phyloP scores from a whole-genome alignment of 306 rosid genomes.

The Acacia confusa region DNA sequence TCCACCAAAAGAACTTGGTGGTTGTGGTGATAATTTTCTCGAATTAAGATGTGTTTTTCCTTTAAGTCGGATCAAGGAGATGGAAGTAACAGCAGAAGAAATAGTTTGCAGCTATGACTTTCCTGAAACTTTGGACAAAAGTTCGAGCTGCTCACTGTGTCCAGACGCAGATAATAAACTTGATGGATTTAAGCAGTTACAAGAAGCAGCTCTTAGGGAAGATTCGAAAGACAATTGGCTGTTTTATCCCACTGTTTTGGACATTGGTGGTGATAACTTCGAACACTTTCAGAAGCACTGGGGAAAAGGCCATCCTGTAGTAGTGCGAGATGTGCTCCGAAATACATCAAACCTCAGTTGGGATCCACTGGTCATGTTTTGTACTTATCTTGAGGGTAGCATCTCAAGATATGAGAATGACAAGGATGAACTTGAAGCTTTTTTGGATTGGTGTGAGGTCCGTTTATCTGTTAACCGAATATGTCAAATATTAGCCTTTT shows the following conservation, averaged over 20 bases:
- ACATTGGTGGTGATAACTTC: conserved; percentile 54
- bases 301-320: conserved; percentile 92
- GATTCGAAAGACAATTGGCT: conserved; percentile 74
- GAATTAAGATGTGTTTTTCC: conserved; percentile 77
- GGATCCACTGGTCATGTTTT: conserved; percentile 88
- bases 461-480: conserved; percentile 38
- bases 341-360: conserved; percentile 63
- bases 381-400: conserved; percentile 78
- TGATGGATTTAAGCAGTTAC: conserved; percentile 49
- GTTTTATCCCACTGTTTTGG: conserved; percentile 64
- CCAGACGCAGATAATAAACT: conserved; percentile 49
- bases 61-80: conserved; percentile 71
- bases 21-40: conserved; percentile 76
- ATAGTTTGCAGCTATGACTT: conserved; percentile 97
- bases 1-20: conserved; percentile 62
- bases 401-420: conserved; percentile 67
- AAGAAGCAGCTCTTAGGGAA: conserved; percentile 71
- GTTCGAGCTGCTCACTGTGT: conserved; percentile 73
- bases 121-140: conserved; percentile 78
- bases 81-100: conserved; percentile 92
- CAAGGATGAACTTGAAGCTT: conserved; percentile 61
- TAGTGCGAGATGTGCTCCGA: conserved; percentile 68
- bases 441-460: conserved; percentile 99
- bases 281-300: conserved; percentile 98
- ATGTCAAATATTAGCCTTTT: neutral